These are phyloP conservation scores for Ceratobasidium sp. DNA, from an alignment of 1,284 basidiomycete genomes.

Conservation along the genomic window DNA sequence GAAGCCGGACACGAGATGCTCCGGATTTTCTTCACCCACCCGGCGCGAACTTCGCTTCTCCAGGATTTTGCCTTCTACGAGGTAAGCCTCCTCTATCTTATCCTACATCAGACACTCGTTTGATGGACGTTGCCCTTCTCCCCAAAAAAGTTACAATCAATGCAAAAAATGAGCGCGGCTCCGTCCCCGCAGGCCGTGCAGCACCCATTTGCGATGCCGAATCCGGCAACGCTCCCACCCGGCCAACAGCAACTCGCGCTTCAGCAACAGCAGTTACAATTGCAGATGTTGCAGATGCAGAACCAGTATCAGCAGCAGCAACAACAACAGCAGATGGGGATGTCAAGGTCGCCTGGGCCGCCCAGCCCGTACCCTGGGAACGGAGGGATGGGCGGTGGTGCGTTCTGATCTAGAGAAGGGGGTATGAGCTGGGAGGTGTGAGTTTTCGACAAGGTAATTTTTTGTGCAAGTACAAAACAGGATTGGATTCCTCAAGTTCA, in stretches of 20 bases:
- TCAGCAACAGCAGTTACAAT: constrained; percentile 38
- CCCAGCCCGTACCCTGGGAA: constrained; percentile 32
- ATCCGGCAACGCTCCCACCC: constrained; percentile 61
- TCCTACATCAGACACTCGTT: not conserved
- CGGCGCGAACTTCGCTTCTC: constrained; percentile 88
- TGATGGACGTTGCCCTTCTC: not conserved
- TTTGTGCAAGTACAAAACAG: not conserved
- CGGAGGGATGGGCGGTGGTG: not conserved
- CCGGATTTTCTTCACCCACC: constrained; percentile 92
- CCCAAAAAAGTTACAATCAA: constrained; percentile 83
- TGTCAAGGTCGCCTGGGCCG: constrained; percentile 34
- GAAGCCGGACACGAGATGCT: constrained; percentile 96
- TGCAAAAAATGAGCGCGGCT: constrained; percentile 76
- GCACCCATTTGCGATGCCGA: constrained; percentile 66
- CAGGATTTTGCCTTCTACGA: constrained; percentile 97
- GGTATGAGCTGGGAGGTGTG: not conserved
- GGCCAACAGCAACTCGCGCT: constrained; percentile 44
- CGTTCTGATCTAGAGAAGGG: too few relatives aligned
- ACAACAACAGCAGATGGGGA: constrained; percentile 4
- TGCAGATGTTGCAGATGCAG: constrained; percentile 44
- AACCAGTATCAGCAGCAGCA: constrained; percentile 36
- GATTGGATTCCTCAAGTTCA: not conserved
- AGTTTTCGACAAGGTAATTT: too few relatives aligned
- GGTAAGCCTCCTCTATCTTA: constrained; percentile 61
- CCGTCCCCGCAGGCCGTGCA: constrained; percentile 59